A percentile compares a stretch with the other conserved stretches of the same genome.
These are phyloP conservation scores for Trichoderma sp. DNA, from an alignment of 2,329 filamentous ascomycete genomes.

Conservation along the genomic window DNA sequence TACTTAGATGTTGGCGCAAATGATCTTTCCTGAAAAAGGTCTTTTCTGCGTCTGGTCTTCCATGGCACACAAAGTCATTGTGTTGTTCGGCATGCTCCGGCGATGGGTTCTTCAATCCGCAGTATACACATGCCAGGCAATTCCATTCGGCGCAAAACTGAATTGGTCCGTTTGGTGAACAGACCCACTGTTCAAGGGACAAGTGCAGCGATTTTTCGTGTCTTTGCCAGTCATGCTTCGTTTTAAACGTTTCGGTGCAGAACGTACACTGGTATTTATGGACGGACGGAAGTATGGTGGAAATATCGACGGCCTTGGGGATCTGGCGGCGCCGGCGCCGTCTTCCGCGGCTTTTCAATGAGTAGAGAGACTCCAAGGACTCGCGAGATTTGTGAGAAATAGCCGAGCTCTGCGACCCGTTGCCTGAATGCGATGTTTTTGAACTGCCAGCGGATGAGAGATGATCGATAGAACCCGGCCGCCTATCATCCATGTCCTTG, in stretches of 20 bases:
- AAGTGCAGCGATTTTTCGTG: slow-evolving; percentile 49
- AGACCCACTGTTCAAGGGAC: slow-evolving; percentile 48
- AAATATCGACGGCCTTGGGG: neutral
- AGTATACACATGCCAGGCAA: slow-evolving; percentile 38
- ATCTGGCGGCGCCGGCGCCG: slow-evolving; percentile 5
- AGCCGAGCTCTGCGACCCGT: neutral
- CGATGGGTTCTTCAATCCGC: slow-evolving; percentile 32
- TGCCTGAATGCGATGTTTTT: neutral
- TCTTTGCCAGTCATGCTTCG: slow-evolving; percentile 46
- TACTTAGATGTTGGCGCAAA: slow-evolving; percentile 41
- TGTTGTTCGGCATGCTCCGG: slow-evolving; percentile 36
- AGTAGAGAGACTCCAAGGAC: neutral
- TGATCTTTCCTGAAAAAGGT: slow-evolving; percentile 45
- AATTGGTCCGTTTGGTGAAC: slow-evolving; percentile 34
- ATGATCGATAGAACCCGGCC: neutral
- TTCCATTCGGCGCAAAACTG: slow-evolving; percentile 33
- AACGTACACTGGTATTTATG: slow-evolving; percentile 43
- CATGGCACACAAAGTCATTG: slow-evolving; percentile 46
- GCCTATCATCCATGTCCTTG: neutral
- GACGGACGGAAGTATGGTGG: neutral
- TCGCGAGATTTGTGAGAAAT: neutral
- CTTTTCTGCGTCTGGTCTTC: slow-evolving; percentile 43
- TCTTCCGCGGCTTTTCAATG: neutral
- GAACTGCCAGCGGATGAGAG: slow-evolving; percentile 5
- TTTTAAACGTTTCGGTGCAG: slow-evolving; percentile 45